These are phyloP conservation scores for Byssochlamys sp. DNA, from an alignment of 2,329 filamentous ascomycete genomes.

Conservation along the genomic window DNA sequence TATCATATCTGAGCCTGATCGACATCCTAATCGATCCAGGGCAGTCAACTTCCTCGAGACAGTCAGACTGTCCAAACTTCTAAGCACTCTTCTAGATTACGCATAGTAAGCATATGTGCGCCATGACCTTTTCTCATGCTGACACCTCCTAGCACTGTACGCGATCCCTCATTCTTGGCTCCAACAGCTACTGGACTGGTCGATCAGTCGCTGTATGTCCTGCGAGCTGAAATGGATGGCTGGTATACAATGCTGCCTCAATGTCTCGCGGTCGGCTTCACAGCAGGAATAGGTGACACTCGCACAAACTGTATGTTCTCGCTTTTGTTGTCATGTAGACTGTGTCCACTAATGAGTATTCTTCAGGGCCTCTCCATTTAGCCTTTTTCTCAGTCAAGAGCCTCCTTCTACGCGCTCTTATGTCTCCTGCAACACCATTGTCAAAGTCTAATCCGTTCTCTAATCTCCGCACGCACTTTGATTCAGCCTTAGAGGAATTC, in stretches of 20 bases:
- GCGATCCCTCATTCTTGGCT: neutral
- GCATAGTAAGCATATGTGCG: constrained; percentile 6
- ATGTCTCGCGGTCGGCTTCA: constrained; percentile 10
- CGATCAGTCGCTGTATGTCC: constrained; percentile 4
- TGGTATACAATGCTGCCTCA: constrained; percentile 12
- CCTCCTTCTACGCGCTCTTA: constrained; percentile 37
- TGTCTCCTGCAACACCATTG: constrained; percentile 37
- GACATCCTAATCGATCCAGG: constrained; percentile 19
- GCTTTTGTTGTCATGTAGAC: neutral
- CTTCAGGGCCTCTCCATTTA: constrained; percentile 31
- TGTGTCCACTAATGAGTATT: neutral
- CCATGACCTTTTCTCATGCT: neutral
- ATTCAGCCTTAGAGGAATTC: constrained; percentile 10
- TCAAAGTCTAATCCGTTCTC: constrained; percentile 34
- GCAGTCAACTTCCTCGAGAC: constrained; percentile 30
- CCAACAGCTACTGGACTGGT: constrained; percentile 3
- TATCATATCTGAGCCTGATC: constrained; percentile 22
- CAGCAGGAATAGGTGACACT: constrained; percentile 4
- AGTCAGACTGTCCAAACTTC: constrained; percentile 9
- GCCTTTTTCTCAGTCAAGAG: constrained; percentile 36
- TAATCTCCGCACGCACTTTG: constrained; percentile 13
- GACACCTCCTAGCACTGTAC: neutral
- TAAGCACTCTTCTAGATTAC: constrained; percentile 8
- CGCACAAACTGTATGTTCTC: constrained; percentile 12
- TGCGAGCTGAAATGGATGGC: constrained; percentile 9